A percentile compares a stretch with the other conserved stretches of the same genome.
Conservation (phyloP, 2,329 filamentous ascomycete species). For the Sporothrix schenckii region DNA sequence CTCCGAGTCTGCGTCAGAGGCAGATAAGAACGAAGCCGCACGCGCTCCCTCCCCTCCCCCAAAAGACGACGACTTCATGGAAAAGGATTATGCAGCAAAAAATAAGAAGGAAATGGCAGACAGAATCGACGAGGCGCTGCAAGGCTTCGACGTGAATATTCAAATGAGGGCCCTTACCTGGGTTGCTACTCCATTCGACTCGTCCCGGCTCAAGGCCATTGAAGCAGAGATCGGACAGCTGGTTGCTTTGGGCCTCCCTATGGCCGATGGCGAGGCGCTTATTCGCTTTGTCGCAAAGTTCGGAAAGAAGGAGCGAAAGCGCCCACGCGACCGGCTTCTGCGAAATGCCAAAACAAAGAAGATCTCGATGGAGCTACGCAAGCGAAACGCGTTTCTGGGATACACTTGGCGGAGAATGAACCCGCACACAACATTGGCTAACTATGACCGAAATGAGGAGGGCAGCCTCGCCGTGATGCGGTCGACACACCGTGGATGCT, state of each 20-base stretch:
- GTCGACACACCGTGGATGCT: slow-evolving; percentile 36
- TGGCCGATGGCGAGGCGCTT: slow-evolving; percentile 48
- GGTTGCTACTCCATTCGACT: slow-evolving; percentile 54
- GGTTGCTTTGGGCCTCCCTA: slow-evolving; percentile 39
- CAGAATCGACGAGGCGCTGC: slow-evolving; percentile 14
- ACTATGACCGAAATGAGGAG: background rate
- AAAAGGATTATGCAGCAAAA: background rate
- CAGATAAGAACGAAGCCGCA: background rate
- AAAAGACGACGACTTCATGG: background rate
- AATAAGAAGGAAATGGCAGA: background rate
- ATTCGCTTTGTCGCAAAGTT: slow-evolving; percentile 56
- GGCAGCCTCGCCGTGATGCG: slow-evolving; percentile 34
- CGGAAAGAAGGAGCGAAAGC: slow-evolving; percentile 69
- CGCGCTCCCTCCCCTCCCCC: background rate
- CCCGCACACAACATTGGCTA: slow-evolving; percentile 25
- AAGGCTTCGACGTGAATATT: slow-evolving; percentile 35
- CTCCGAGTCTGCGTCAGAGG: slow-evolving; percentile 2
- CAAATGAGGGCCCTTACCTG: slow-evolving; percentile 52
- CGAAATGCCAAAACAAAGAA: slow-evolving; percentile 69
- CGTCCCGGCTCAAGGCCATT: slow-evolving; percentile 52
- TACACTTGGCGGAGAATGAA: slow-evolving; percentile 75
- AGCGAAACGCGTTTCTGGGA: slow-evolving; percentile 80
- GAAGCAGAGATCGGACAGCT: slow-evolving; percentile 53
- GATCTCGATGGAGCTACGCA: slow-evolving; percentile 76
- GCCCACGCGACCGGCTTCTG: slow-evolving; percentile 82